A percentile compares a stretch with the other conserved stretches of the same genome.
Evolutionary conservation across 441 rosid species (phyloP).

Genomic region (Corymbia calophylla): DNA sequence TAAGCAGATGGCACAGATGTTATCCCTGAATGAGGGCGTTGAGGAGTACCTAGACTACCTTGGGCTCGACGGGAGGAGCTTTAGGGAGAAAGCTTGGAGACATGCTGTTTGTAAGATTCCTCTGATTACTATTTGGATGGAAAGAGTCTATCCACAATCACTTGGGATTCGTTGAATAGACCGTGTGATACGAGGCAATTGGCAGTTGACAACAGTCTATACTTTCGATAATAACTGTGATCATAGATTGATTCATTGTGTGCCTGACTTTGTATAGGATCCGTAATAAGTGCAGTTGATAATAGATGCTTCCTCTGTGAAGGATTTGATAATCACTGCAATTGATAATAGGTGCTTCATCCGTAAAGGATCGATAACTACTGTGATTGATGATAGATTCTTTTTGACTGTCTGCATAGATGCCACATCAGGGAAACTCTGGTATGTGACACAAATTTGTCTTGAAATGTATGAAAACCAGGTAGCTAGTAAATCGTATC

Average conservation of each 20-base stretch:
- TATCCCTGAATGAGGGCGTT: neutral
- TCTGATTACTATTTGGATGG: neutral
- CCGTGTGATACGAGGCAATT: neutral
- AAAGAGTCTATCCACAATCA: neutral
- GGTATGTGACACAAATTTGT: neutral
- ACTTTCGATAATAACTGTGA: neutral
- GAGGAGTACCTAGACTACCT: neutral
- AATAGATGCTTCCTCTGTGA: neutral
- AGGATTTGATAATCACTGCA: neutral
- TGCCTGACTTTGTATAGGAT: neutral
- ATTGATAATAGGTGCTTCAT: too few species aligned
- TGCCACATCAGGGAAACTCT: fast-evolving
- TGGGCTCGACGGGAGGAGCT: neutral
- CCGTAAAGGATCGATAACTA: too few species aligned
- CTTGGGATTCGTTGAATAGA: neutral
- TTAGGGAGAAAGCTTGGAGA: neutral
- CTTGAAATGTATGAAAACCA: too few species aligned
- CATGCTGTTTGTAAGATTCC: neutral
- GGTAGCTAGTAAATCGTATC: too few species aligned
- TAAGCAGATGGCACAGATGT: neutral
- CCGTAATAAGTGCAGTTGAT: neutral
- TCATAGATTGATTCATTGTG: neutral
- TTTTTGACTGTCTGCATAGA: neutral
- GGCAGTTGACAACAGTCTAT: neutral
- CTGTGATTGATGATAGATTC: fast-evolving